A percentile compares a stretch with the other conserved stretches of the same genome.
phyloP scores from a whole-genome alignment of 163 green algal genomes.

The Volvox carteri region DNA sequence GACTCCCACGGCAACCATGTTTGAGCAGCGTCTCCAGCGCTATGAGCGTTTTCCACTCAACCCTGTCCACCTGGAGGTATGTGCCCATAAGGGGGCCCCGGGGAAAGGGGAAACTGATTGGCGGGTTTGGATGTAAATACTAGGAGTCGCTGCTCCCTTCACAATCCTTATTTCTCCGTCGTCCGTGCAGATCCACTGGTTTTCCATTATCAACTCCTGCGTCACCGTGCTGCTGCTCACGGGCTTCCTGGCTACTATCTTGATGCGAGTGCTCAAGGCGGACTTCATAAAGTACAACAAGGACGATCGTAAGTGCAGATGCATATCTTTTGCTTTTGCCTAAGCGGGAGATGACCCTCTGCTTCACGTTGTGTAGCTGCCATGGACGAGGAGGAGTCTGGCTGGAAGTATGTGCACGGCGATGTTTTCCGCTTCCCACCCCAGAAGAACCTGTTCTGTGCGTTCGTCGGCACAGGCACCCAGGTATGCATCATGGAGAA shows the following conservation, averaged over 20 bases:
- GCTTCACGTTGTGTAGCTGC: too few relatives aligned
- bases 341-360: too few relatives aligned
- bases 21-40: constrained; percentile 83
- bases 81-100: background rate
- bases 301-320: constrained; percentile 78
- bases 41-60: constrained; percentile 89
- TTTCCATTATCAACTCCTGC: constrained; percentile 99
- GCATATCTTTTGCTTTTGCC: too few relatives aligned
- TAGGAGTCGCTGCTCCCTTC: too few relatives aligned
- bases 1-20: constrained; percentile 78
- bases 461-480: constrained; percentile 86
- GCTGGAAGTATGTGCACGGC: constrained; percentile 91
- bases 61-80: constrained; percentile 87
- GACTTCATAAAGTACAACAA: constrained; percentile 94
- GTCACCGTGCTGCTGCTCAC: constrained; percentile 99
- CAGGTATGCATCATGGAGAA: constrained; percentile 67
- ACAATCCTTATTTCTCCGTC: too few relatives aligned
- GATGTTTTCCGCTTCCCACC: constrained; percentile 92
- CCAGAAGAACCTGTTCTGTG: constrained; percentile 81
- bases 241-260: constrained; percentile 98
- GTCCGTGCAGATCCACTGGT: constrained; percentile 97
- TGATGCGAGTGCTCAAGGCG: constrained; percentile 97
- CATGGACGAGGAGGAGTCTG: constrained; percentile 92
- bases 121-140: too few relatives aligned
- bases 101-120: too few relatives aligned